phyloP scores from a whole-genome alignment of 1,284 basidiomycete species.

The Microbotryomycetes sp. region DNA sequence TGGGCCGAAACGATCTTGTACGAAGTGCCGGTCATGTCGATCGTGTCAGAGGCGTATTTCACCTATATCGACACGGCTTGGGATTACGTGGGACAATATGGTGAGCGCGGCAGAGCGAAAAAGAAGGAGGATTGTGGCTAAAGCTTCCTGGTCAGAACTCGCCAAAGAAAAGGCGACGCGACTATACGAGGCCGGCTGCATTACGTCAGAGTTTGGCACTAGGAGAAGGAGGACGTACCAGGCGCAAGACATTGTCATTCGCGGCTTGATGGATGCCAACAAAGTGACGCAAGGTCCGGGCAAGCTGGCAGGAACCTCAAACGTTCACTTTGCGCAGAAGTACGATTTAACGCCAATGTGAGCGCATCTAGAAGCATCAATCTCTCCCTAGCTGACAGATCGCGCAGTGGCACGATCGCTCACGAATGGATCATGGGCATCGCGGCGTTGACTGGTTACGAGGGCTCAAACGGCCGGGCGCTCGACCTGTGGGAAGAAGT shows the following conservation, averaged over 20 bases:
- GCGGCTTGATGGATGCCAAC: constrained; percentile 58
- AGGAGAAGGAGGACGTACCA: constrained; percentile 72
- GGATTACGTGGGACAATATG: constrained; percentile 71
- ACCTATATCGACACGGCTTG: constrained; percentile 66
- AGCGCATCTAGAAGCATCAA: constrained; percentile 50
- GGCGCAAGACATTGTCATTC: constrained; percentile 71
- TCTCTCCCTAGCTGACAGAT: constrained; percentile 64
- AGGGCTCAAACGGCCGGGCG: constrained; percentile 61
- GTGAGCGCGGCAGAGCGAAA: constrained; percentile 45
- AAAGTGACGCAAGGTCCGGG: constrained; percentile 48
- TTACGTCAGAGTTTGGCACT: constrained; percentile 89
- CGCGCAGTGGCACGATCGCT: constrained; percentile 32
- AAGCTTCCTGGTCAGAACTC: constrained; percentile 38
- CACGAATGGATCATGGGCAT: constrained; percentile 84
- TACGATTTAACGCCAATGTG: constrained; percentile 60
- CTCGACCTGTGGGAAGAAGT: constrained; percentile 74
- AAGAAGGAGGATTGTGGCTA: no score
- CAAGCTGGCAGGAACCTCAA: constrained; percentile 73
- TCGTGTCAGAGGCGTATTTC: constrained; percentile 50
- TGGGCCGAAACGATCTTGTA: constrained; percentile 92
- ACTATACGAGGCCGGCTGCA: constrained; percentile 62
- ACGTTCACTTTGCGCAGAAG: constrained; percentile 75
- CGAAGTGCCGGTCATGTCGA: constrained; percentile 61
- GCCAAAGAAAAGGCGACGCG: constrained; percentile 64
- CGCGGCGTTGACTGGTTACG: constrained; percentile 69